Conservation (phyloP, 2,329 filamentous ascomycete genomes). For the Diaporthe longicolla region DNA sequence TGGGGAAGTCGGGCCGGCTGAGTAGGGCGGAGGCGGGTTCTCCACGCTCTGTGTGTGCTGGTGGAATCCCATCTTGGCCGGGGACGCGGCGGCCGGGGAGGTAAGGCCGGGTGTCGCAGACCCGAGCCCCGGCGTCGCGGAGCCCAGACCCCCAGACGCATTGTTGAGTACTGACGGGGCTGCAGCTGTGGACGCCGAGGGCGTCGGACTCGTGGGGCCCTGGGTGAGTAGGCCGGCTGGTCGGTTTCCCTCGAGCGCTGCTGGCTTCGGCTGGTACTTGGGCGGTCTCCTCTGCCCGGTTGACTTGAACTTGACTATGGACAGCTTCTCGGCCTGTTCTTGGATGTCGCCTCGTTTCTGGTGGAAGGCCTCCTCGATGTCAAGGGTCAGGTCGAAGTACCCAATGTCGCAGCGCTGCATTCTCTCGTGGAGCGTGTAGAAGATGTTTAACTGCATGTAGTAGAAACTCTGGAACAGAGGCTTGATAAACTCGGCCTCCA, state of each 20-base stretch:
- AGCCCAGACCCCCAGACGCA: constrained; percentile 20
- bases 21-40: constrained; percentile 81
- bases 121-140: constrained; percentile 23
- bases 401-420: constrained; percentile 98
- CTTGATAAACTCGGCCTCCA: constrained; percentile 95
- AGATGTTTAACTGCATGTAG: constrained; percentile 99
- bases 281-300: constrained; percentile 77
- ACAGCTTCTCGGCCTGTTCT: constrained; percentile 84
- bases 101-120: constrained; percentile 30
- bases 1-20: constrained; percentile 56
- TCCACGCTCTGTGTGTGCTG: constrained; percentile 62
- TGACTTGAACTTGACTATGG: constrained; percentile 92
- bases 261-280: constrained; percentile 71
- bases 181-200: constrained; percentile 32
- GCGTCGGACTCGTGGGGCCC: constrained; percentile 52
- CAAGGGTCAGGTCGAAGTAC: constrained; percentile 93
- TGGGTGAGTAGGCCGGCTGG: constrained; percentile 66
- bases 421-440: constrained; percentile 97
- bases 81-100: constrained; percentile 43
- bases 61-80: constrained; percentile 43
- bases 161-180: constrained; percentile 14
- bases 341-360: constrained; percentile 91
- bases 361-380: constrained; percentile 92
- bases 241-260: constrained; percentile 58
- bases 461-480: constrained; percentile 99